A percentile compares a stretch with the other conserved stretches of the same genome.
phyloP scores from a whole-genome alignment of 768 basidiomycete species.

The Psilocybe cubensis region DNA sequence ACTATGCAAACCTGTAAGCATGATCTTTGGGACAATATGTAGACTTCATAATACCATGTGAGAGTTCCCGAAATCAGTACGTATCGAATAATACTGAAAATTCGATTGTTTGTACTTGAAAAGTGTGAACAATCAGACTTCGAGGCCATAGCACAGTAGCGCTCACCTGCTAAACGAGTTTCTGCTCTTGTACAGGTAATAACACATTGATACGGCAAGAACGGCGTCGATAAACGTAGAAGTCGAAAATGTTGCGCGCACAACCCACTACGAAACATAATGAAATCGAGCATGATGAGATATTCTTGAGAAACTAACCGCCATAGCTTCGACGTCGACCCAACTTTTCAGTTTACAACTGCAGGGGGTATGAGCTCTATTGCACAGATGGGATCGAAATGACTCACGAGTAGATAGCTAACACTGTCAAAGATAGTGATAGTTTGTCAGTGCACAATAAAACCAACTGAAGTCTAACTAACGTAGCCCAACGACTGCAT shows the following conservation, averaged over 20 bases:
- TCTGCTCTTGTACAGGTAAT: constrained; percentile 30
- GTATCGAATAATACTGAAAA: constrained; percentile 36
- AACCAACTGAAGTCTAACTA: not conserved
- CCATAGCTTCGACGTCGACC: constrained; percentile 29
- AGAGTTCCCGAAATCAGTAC: constrained; percentile 36
- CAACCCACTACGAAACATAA: constrained; percentile 43
- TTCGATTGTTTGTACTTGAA: constrained; percentile 31
- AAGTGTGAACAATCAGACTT: not conserved
- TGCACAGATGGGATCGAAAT: not conserved
- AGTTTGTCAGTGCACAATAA: not conserved
- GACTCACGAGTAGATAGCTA: constrained; percentile 39
- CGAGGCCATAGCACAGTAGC: not conserved
- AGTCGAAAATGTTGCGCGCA: constrained; percentile 41
- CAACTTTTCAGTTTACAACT: constrained; percentile 34
- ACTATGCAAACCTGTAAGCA: constrained; percentile 21
- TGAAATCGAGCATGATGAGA: not conserved
- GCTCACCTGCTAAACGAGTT: constrained; percentile 23
- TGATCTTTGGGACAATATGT: not conserved
- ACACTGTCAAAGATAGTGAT: constrained; percentile 17
- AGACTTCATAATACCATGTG: constrained; percentile 28
- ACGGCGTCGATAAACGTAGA: constrained; percentile 45
- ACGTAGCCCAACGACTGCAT: constrained; percentile 13
- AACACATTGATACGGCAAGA: constrained; percentile 34
- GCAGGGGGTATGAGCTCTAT: not conserved
- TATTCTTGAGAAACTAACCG: constrained; percentile 23